Base-by-base conservation (phyloP, 768 basidiomycete genomes). In the Boletus tylopilopsis region DNA sequence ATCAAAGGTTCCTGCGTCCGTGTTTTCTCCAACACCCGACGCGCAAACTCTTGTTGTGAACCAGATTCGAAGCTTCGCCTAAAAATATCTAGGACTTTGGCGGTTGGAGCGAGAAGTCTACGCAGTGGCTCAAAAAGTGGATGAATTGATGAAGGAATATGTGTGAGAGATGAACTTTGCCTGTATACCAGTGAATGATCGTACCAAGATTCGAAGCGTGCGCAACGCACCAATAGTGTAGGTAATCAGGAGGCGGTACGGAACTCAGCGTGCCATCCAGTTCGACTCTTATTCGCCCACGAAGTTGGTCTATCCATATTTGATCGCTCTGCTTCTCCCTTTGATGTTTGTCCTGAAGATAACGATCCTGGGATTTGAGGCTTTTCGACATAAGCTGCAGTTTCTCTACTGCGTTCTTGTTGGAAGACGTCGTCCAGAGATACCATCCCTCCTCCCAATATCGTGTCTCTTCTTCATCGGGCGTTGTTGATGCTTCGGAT, bases 371-470 rank as follows among this genome's bases (percentile, higher is more conserved):
- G 3, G 12, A 45, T 39, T 49, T 73, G 36, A 90, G 69, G 51
- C 77, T 78, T 48, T 72, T 61, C 56, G 72, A 74, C 86, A 90
- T 88, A 42, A 73, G 71, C 16, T 77, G 68, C 42, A 82, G 65
- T 58, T 80, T 81, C 61, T 84, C 78, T 54, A 76, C 71, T 8
- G 76, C 73, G 11, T 76, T 79, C 62, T 71, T 72, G 41, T 74
- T 71, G 42, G 74, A 80, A 46, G 72, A 73, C 15, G 78, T 77
- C 43, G 79, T 76, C 85, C 86, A 89, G 35, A 90, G 58, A 60
- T 90, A 90, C 76, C 78, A 85, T 5, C 87, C 87, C 58, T 82
- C 80, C 48, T 86, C 75, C 87, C 87, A 90, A 58, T 78, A 75
- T 54, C 77, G 62, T 15, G 51, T 80, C 35, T 70, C 72, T 19